Conservation (phyloP, 495 filamentous ascomycete species). For the Tetracladium marchalianum region DNA sequence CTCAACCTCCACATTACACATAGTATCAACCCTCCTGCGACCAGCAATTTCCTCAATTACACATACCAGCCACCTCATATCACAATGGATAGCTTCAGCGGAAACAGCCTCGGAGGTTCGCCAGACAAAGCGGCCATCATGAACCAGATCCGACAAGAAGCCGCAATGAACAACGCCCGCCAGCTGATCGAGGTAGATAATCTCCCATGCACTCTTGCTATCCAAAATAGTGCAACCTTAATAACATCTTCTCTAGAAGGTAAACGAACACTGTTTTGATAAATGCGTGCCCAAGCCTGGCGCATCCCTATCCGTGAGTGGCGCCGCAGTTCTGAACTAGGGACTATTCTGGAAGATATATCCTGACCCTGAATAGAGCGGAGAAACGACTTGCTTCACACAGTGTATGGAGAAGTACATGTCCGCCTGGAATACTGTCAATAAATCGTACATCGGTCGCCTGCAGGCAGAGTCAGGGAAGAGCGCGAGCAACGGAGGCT, state of each 20-base stretch:
- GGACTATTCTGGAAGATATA: too few species aligned
- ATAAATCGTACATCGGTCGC: constrained; percentile 59
- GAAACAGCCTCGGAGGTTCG: constrained; percentile 17
- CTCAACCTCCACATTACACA: too few species aligned
- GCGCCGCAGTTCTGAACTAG: constrained; percentile 8
- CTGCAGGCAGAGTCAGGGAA: constrained; percentile 41
- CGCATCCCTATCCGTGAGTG: constrained; percentile 47
- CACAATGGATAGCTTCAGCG: constrained; percentile 21
- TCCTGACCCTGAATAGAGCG: constrained; percentile 21
- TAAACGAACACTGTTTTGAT: constrained; percentile 95
- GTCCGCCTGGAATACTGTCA: constrained; percentile 80
- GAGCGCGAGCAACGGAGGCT: constrained; percentile 11
- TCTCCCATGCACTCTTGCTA: not conserved
- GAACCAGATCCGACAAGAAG: constrained; percentile 63
- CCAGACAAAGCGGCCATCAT: constrained; percentile 62
- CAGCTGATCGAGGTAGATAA: constrained; percentile 59
- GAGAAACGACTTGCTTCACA: constrained; percentile 67
- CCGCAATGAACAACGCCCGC: constrained; percentile 64
- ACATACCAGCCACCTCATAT: not conserved
- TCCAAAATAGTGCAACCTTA: not conserved
- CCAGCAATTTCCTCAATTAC: not conserved
- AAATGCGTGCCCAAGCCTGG: constrained; percentile 84
- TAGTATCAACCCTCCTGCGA: not conserved
- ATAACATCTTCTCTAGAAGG: constrained; percentile 50
- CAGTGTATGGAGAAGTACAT: constrained; percentile 98